A percentile compares a stretch with the other conserved stretches of the same genome.
These are phyloP conservation scores for Sideroxylon spinosum DNA, from an alignment of 179 eudicot genomes.

Conservation along the genomic window DNA sequence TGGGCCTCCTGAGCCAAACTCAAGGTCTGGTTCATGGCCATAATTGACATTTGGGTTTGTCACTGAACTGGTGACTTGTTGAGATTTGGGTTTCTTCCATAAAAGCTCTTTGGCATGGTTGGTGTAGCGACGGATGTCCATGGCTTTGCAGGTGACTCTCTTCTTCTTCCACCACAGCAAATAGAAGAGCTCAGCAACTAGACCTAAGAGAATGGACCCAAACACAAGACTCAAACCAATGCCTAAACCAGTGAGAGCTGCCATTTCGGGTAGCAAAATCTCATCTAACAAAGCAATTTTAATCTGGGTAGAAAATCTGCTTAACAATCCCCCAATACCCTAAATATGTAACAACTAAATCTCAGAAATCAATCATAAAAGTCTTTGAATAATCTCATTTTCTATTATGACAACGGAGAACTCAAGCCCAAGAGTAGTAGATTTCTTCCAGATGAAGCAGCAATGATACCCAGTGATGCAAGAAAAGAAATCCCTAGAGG, in stretches of 20 bases:
- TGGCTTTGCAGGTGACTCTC: constrained; percentile 24
- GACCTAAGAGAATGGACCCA: constrained; percentile 59
- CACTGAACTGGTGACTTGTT: constrained; percentile 20
- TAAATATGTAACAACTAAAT: not conserved
- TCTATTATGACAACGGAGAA: not conserved
- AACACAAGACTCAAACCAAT: constrained; percentile 66
- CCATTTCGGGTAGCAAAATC: constrained; percentile 36
- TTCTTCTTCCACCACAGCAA: constrained; percentile 70
- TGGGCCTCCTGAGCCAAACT: constrained; percentile 26
- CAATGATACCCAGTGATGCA: not conserved
- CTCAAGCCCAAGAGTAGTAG: not conserved
- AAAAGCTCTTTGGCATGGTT: constrained; percentile 40
- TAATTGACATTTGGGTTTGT: constrained; percentile 22
- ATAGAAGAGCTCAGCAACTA: constrained; percentile 75
- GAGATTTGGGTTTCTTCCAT: constrained; percentile 46
- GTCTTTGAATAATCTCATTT: not conserved
- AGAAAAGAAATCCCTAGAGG: not conserved
- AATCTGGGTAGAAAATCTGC: constrained; percentile 19
- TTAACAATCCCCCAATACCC: not conserved
- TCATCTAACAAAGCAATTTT: constrained; percentile 15
- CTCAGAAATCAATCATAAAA: not conserved
- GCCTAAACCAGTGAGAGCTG: constrained; percentile 58
- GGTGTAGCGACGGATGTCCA: constrained; percentile 21
- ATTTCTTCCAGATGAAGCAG: not conserved
- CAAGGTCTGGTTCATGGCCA: constrained; percentile 37